Percentiles rank a stretch among this genome's conserved stretches.
These are phyloP conservation scores for Pythium periplocum DNA, from an alignment of 352 stramenopile genomes.

Conservation along the genomic window DNA sequence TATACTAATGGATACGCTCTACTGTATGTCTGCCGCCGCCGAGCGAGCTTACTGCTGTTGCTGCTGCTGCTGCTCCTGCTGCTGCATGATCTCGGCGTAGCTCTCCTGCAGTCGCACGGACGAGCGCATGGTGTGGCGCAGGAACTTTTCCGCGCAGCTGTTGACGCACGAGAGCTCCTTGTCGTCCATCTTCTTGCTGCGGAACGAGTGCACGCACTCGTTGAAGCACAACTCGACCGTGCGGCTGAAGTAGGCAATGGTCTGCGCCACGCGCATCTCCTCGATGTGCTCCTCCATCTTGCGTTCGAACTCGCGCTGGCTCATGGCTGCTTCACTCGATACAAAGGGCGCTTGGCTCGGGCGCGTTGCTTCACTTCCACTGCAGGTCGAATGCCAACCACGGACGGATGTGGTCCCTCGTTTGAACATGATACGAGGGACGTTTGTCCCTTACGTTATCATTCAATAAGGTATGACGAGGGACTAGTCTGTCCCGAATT, in stretches of 20 bases:
- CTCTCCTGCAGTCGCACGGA: slow-evolving; percentile 86
- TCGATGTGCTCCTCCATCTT: slow-evolving; percentile 90
- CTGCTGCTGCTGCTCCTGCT: slow-evolving; percentile 65
- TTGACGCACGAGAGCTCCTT: slow-evolving; percentile 86
- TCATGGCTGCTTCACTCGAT: slow-evolving; percentile 25
- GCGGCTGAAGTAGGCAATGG: slow-evolving; percentile 86
- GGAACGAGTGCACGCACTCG: slow-evolving; percentile 88
- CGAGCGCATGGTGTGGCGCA: slow-evolving; percentile 89
- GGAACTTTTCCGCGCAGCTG: slow-evolving; percentile 88
- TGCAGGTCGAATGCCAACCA: too few relatives aligned
- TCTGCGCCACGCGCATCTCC: slow-evolving; percentile 88
- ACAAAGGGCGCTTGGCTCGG: too few relatives aligned
- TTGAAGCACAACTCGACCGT: slow-evolving; percentile 87
- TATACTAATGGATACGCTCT: too few relatives aligned
- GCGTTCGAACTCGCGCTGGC: slow-evolving; percentile 82
- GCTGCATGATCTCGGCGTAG: slow-evolving; percentile 84
- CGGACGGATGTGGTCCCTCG: too few relatives aligned
- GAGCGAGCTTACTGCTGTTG: slow-evolving; percentile 25
- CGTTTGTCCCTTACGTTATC: too few relatives aligned
- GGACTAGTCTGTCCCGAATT: slow-evolving; percentile 2
- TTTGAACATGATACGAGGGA: too few relatives aligned
- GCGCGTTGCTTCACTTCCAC: too few relatives aligned
- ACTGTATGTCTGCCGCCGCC: too few relatives aligned
- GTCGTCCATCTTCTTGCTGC: slow-evolving; percentile 89
- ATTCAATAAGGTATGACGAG: too few relatives aligned